phyloP scores from a whole-genome alignment of 140 eudicot genomes.

The Bidens hawaiensis region DNA sequence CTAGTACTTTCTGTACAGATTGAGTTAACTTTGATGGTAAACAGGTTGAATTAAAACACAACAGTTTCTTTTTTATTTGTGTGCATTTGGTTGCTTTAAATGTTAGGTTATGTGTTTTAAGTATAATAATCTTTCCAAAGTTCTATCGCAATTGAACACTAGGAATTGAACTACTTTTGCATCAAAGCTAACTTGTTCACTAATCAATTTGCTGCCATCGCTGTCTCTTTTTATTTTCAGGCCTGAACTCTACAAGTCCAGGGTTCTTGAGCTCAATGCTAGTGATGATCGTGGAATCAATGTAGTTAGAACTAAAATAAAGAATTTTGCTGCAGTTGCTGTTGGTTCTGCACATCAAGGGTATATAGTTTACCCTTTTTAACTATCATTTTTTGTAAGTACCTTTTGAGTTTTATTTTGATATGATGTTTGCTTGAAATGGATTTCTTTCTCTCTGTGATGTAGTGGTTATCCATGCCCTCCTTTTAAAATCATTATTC shows the following conservation, averaged over 20 bases:
- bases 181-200: constrained; percentile 5
- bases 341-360: constrained; percentile 84
- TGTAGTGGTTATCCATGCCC: constrained; percentile 96
- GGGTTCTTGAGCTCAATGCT: constrained; percentile 98
- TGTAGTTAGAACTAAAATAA: constrained; percentile 97
- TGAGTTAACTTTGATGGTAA: neutral
- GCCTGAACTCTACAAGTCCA: constrained; percentile 89
- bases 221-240: constrained; percentile 36
- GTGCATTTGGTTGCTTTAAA: neutral
- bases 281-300: constrained; percentile 99
- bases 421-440: neutral
- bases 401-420: neutral
- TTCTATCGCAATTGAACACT: neutral
- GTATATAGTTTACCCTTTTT: constrained; percentile 29
- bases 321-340: constrained; percentile 93
- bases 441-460: constrained; percentile 5
- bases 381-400: neutral
- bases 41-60: neutral
- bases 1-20: neutral
- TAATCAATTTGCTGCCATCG: neutral
- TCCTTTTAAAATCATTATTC: constrained; percentile 88
- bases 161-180: constrained; percentile 4
- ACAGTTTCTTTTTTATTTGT: neutral
- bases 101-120: neutral
- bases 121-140: neutral